These are phyloP conservation scores for Entonaema liquescens DNA, from an alignment of 495 filamentous ascomycete species.

Conservation along the genomic window DNA sequence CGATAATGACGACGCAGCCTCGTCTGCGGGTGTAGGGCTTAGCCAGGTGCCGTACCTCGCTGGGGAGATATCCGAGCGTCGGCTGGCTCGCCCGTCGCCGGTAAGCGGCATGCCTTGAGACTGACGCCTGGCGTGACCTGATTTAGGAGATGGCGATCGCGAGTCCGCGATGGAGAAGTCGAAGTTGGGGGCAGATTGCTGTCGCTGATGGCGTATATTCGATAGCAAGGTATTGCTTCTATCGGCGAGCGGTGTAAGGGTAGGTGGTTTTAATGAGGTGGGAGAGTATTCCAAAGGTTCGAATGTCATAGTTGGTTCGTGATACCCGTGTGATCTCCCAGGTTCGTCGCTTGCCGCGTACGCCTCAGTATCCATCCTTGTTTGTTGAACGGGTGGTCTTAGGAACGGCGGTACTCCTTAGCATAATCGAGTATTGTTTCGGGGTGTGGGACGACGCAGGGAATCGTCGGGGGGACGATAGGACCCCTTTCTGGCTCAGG, in stretches of 20 bases:
- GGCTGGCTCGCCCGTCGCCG: conserved; percentile 48
- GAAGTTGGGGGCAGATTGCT: conserved; percentile 53
- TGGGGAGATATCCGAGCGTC: conserved; percentile 42
- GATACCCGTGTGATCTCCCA: conserved; percentile 21
- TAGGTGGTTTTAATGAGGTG: conserved; percentile 24
- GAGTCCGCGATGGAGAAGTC: conserved; percentile 43
- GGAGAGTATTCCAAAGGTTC: conserved; percentile 23
- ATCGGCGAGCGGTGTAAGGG: conserved; percentile 29
- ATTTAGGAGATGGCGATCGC: conserved; percentile 46
- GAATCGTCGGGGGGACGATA: not conserved
- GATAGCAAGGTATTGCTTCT: conserved; percentile 39
- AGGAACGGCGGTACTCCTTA: conserved; percentile 49
- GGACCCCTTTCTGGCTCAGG: conserved; percentile 12
- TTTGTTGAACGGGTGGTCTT: conserved; percentile 19
- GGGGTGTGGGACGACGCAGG: conserved; percentile 40
- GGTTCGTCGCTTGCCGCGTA: conserved; percentile 11
- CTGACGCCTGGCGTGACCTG: conserved; percentile 38
- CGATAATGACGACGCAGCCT: not conserved
- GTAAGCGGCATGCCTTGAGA: conserved; percentile 56
- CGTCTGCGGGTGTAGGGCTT: conserved; percentile 38
- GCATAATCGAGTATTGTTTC: conserved; percentile 57
- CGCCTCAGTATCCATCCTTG: conserved; percentile 23
- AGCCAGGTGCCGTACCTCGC: conserved; percentile 48
- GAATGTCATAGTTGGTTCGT: conserved; percentile 32
- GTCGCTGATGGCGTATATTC: conserved; percentile 51